Conservation (phyloP, 202 grass and related monocot genomes). For the Setaria italica region DNA sequence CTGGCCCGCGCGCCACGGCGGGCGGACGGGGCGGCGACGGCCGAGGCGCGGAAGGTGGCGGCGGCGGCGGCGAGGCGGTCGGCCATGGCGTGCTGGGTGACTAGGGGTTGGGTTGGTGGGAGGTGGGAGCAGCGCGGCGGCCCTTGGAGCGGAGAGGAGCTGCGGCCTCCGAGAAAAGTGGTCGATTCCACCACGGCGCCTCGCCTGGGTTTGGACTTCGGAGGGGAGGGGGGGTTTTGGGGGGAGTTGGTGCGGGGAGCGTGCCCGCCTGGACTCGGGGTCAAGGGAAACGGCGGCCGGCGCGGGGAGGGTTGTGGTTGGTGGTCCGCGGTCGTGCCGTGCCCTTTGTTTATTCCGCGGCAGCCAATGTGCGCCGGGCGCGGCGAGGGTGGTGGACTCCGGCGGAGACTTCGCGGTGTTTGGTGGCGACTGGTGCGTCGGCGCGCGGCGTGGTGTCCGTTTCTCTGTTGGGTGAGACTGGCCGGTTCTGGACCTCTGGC, state of each 20-base stretch:
- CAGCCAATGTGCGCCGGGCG: constrained; percentile 8
- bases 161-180: constrained; percentile 18
- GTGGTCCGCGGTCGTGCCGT: constrained; percentile 48
- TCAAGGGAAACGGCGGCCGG: constrained; percentile 4
- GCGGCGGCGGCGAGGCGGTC: constrained; percentile 60
- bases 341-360: constrained; percentile 48
- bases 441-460: neutral
- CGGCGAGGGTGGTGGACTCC: neutral
- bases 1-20: constrained; percentile 27
- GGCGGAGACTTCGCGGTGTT: neutral
- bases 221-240: constrained; percentile 13
- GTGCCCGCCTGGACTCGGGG: constrained; percentile 35
- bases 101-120: constrained; percentile 37
- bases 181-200: constrained; percentile 29
- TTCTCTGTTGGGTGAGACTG: neutral
- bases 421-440: neutral
- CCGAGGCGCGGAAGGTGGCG: constrained; percentile 45
- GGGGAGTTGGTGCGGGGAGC: constrained; percentile 8
- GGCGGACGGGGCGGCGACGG: neutral
- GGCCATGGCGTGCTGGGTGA: constrained; percentile 57
- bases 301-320: neutral
- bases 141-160: constrained; percentile 34
- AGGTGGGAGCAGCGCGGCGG: constrained; percentile 15
- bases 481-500: neutral
- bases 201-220: constrained; percentile 43